Evolutionary conservation across 768 basidiomycete genomes (phyloP).

Genomic region (Podaxis carcinomalis): DNA sequence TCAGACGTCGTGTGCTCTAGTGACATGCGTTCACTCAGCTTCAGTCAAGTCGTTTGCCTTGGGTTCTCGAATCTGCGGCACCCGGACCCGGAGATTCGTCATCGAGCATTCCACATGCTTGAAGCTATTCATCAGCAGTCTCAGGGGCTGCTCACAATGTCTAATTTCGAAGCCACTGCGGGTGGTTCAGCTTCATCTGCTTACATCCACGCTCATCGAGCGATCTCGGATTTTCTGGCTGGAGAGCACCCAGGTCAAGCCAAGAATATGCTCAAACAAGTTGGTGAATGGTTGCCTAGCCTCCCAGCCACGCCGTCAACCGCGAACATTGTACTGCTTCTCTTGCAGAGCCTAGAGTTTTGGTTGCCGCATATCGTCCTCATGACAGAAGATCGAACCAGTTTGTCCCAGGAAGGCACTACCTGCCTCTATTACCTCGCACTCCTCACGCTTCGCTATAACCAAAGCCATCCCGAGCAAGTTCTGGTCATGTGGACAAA

Average conservation of each 20-base stretch:
- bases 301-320: constrained; percentile 47
- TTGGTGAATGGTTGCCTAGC: constrained; percentile 69
- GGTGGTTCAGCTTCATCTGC: constrained; percentile 70
- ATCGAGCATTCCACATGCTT: constrained; percentile 74
- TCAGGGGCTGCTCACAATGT: constrained; percentile 63
- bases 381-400: constrained; percentile 52
- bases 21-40: constrained; percentile 57
- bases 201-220: constrained; percentile 76
- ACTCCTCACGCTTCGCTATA: constrained; percentile 75
- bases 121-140: constrained; percentile 67
- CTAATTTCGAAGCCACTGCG: constrained; percentile 69
- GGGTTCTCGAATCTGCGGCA: constrained; percentile 85
- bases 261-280: constrained; percentile 60
- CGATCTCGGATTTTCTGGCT: constrained; percentile 75
- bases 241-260: constrained; percentile 69
- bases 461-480: constrained; percentile 73
- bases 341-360: constrained; percentile 76
- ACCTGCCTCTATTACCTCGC: constrained; percentile 76
- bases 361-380: constrained; percentile 82
- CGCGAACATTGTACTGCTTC: constrained; percentile 44
- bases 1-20: constrained; percentile 59
- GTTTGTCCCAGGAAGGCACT: constrained; percentile 54
- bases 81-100: constrained; percentile 55
- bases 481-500: constrained; percentile 75
- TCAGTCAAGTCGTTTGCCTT: constrained; percentile 71